Conservation (phyloP, 768 basidiomycete genomes). For the Mycena rebaudengoi region DNA sequence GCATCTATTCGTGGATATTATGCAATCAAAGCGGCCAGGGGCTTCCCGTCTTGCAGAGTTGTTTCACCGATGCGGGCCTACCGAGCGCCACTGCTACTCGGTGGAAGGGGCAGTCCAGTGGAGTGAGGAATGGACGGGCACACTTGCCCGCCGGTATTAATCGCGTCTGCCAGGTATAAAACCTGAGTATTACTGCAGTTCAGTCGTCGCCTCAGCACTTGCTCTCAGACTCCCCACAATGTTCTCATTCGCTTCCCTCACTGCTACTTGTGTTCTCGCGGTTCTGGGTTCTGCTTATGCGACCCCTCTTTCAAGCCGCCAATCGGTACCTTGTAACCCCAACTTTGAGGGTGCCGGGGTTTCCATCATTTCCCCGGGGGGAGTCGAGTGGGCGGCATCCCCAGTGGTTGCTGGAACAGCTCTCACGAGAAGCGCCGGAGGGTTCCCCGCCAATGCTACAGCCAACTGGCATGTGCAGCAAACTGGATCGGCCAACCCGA, state of each 20-base stretch:
- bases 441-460: slow-evolving; percentile 14
- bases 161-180: too few species aligned
- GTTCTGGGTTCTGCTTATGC: slow-evolving; percentile 9
- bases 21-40: too few species aligned
- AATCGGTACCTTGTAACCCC: slow-evolving; percentile 14
- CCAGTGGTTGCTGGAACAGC: slow-evolving; percentile 19
- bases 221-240: neutral
- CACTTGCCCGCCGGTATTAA: too few species aligned
- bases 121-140: too few species aligned
- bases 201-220: neutral
- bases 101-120: too few species aligned
- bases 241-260: slow-evolving; percentile 13
- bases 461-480: slow-evolving; percentile 26
- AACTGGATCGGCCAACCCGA: slow-evolving; percentile 17
- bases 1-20: too few species aligned
- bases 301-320: slow-evolving; percentile 7
- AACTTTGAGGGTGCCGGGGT: slow-evolving; percentile 26
- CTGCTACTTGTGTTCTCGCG: slow-evolving; percentile 10
- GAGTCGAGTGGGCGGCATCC: slow-evolving; percentile 17
- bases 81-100: too few species aligned
- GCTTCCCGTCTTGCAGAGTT: too few species aligned
- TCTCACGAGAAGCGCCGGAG: slow-evolving; percentile 1
- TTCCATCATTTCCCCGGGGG: slow-evolving; percentile 13
- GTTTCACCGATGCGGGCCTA: too few species aligned
- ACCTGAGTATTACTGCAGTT: neutral